Percentiles rank a stretch among this genome's conserved stretches.
These are phyloP conservation scores for Didymella arachidicola DNA, from an alignment of 2,329 filamentous ascomycete species.

Conservation along the genomic window DNA sequence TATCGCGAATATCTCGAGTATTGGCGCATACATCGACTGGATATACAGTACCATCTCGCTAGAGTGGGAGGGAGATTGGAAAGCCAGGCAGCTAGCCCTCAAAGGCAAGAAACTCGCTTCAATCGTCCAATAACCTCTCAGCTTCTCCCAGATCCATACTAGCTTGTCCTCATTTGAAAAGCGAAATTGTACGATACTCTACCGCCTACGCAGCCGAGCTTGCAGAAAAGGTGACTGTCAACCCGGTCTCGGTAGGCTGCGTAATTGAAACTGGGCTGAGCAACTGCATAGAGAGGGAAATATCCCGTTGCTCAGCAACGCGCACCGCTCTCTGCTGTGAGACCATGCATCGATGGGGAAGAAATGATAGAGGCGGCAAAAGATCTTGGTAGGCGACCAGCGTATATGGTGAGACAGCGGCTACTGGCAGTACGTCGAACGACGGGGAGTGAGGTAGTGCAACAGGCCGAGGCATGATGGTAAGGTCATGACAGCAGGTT, in stretches of 20 bases:
- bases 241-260: background rate
- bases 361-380: background rate
- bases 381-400: background rate
- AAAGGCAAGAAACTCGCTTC: too few species aligned
- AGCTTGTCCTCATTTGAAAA: too few species aligned
- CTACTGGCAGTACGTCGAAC: background rate
- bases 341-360: background rate
- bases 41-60: background rate
- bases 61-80: too few species aligned
- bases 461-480: background rate
- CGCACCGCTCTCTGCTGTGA: background rate
- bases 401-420: background rate
- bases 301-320: background rate
- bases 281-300: background rate
- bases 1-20: background rate
- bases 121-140: too few species aligned
- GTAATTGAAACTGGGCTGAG: background rate
- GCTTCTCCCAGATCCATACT: too few species aligned
- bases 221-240: background rate
- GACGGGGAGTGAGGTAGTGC: background rate
- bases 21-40: background rate
- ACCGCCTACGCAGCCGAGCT: conserved; percentile 2
- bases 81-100: too few species aligned
- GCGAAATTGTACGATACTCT: background rate
- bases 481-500: background rate